Evolutionary conservation across 371 early-diverging fungal genomes (phyloP).

Genomic region (Syncephalastrum monosporum): DNA sequence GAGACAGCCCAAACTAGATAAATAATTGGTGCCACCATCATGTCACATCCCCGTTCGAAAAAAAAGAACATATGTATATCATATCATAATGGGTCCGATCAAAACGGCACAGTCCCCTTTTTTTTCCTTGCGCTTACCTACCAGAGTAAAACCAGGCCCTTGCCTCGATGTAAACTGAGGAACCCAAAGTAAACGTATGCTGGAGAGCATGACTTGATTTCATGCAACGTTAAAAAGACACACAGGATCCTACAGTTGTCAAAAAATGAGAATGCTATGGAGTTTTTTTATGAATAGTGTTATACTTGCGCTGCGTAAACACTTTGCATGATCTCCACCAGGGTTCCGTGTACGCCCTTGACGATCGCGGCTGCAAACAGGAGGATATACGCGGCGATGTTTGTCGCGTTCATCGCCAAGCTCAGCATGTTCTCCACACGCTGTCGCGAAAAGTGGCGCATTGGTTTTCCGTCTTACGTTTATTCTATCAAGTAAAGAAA

Average conservation of each 20-base stretch:
- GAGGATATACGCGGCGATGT: constrained; percentile 26
- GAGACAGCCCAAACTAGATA: constrained; percentile 35
- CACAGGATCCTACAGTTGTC: constrained; percentile 18
- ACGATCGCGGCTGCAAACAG: constrained; percentile 34
- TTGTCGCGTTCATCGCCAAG: constrained; percentile 24
- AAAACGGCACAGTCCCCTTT: background rate
- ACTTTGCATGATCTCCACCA: constrained; percentile 36
- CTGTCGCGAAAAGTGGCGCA: too few species aligned
- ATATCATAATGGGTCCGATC: background rate
- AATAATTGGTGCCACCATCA: background rate
- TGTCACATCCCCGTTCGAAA: background rate
- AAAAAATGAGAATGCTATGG: background rate
- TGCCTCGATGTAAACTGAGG: constrained; percentile 31
- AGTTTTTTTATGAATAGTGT: background rate
- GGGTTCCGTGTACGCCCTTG: constrained; percentile 29
- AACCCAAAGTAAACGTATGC: constrained; percentile 37
- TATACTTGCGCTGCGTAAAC: constrained; percentile 40
- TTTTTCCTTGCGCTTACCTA: constrained; percentile 11
- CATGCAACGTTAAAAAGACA: constrained; percentile 27
- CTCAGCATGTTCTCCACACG: constrained; percentile 31
- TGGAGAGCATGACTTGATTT: constrained; percentile 24
- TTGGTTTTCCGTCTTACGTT: too few species aligned
- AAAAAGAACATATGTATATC: background rate
- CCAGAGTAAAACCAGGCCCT: constrained; percentile 37
- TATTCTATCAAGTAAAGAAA: too few species aligned